Evolutionary conservation across 768 basidiomycete genomes (phyloP).

Genomic region (Leucocoprinus birnbaumii): DNA sequence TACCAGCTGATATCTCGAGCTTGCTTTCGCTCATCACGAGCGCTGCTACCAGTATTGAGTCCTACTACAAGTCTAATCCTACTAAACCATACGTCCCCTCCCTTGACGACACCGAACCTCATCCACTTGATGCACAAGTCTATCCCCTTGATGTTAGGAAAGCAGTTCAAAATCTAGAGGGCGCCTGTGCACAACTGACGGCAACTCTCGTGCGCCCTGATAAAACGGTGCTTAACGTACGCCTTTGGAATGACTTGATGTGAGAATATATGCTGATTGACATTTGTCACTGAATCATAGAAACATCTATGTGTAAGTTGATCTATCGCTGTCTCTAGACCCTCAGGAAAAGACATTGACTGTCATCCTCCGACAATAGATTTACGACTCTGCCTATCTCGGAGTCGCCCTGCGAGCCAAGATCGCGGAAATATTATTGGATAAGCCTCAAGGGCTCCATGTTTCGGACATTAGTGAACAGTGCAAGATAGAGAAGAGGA

Average conservation of each 20-base stretch:
- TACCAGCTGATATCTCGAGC: slow-evolving; percentile 1
- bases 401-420: slow-evolving; percentile 15
- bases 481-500: slow-evolving; percentile 23
- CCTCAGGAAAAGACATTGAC: not conserved
- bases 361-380: slow-evolving; percentile 6
- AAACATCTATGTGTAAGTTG: slow-evolving; percentile 14
- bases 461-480: slow-evolving; percentile 20
- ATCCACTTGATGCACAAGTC: slow-evolving; percentile 17
- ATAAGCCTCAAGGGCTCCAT: slow-evolving; percentile 26
- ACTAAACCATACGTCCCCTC: slow-evolving; percentile 23
- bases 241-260: not conserved
- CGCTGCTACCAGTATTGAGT: slow-evolving; percentile 21
- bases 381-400: slow-evolving; percentile 22
- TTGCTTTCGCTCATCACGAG: slow-evolving; percentile 17
- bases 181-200: slow-evolving; percentile 26
- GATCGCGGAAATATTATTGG: slow-evolving; percentile 26
- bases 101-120: slow-evolving; percentile 17
- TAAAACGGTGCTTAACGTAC: slow-evolving; percentile 23
- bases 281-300: not conserved
- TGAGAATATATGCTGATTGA: not conserved
- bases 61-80: slow-evolving; percentile 17
- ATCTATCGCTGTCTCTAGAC: not conserved
- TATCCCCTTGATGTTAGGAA: slow-evolving; percentile 16
- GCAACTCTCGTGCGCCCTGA: slow-evolving; percentile 20
- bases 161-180: slow-evolving; percentile 24